Evolutionary conservation across 352 stramenopile genomes (phyloP).

Genomic region (Phytophthora meadii): DNA sequence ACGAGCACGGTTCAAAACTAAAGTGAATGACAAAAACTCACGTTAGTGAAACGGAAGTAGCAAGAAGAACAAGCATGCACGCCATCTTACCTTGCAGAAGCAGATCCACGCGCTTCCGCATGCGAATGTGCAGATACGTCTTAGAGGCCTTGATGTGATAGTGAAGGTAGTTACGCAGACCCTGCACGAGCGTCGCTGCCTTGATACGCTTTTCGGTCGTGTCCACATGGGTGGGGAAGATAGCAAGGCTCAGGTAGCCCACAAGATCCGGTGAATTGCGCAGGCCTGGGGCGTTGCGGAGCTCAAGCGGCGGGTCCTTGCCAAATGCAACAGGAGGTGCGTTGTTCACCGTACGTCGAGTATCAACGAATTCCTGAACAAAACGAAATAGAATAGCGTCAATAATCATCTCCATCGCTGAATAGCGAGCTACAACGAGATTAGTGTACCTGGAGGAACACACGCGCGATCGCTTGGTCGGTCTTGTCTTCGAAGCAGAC

Average conservation of each 20-base stretch:
- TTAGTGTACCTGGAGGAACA: slow-evolving; percentile 85
- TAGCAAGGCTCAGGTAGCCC: slow-evolving; percentile 88
- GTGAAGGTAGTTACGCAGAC: slow-evolving; percentile 94
- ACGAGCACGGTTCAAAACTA: slow-evolving; percentile 92
- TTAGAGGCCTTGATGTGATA: slow-evolving; percentile 98
- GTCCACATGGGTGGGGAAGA: slow-evolving; percentile 93
- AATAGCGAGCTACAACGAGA: too few relatives aligned
- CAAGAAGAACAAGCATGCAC: too few relatives aligned
- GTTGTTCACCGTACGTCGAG: slow-evolving; percentile 92
- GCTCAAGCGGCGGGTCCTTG: slow-evolving; percentile 90
- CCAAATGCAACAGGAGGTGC: slow-evolving; percentile 93
- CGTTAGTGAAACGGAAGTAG: too few relatives aligned
- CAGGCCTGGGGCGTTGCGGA: slow-evolving; percentile 73
- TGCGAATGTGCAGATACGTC: slow-evolving; percentile 96
- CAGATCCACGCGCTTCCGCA: slow-evolving; percentile 93
- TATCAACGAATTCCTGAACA: slow-evolving; percentile 92
- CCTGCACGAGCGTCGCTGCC: slow-evolving; percentile 84
- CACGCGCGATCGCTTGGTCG: slow-evolving; percentile 89
- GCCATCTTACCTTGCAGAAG: slow-evolving; percentile 82
- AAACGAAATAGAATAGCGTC: slow-evolving; percentile 1
- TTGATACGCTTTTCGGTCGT: slow-evolving; percentile 89
- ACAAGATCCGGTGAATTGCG: slow-evolving; percentile 76
- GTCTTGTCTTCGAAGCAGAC: slow-evolving; percentile 95
- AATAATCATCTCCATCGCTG: too few relatives aligned
- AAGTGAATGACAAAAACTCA: background rate